Conservation (phyloP, 768 basidiomycete species). For the Jaapia argillacea region DNA sequence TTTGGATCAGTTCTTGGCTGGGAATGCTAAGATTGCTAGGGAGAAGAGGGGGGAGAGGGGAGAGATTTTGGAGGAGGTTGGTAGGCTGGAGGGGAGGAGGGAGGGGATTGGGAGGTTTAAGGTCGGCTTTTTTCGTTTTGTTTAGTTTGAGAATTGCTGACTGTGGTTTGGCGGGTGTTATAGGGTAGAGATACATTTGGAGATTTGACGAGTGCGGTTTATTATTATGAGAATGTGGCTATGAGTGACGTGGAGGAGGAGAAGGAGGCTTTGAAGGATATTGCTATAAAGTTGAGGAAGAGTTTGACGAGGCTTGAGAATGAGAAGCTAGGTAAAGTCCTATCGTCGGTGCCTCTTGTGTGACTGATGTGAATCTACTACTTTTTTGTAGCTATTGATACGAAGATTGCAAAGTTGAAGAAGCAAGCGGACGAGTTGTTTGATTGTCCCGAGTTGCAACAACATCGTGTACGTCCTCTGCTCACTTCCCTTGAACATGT, state of each 20-base stretch:
- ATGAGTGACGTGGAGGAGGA: slow-evolving; percentile 33
- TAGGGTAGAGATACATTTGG: slow-evolving; percentile 57
- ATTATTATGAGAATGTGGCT: slow-evolving; percentile 67
- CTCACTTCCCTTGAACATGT: background rate
- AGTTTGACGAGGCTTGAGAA: slow-evolving; percentile 42
- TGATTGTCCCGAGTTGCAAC: slow-evolving; percentile 56
- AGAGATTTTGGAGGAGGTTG: slow-evolving; percentile 37
- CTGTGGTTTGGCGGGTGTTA: background rate
- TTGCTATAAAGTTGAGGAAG: slow-evolving; percentile 42
- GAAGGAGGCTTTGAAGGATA: slow-evolving; percentile 33
- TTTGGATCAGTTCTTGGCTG: slow-evolving; percentile 61
- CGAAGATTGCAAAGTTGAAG: slow-evolving; percentile 34
- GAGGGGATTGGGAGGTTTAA: slow-evolving; percentile 40
- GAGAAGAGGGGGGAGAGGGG: slow-evolving; percentile 23
- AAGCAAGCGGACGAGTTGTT: slow-evolving; percentile 35
- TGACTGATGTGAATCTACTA: background rate
- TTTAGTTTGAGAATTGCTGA: background rate
- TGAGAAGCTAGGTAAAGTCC: slow-evolving; percentile 43
- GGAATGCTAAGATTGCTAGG: slow-evolving; percentile 37
- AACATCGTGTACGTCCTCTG: slow-evolving; percentile 35
- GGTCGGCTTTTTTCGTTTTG: slow-evolving; percentile 28
- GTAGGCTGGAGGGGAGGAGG: slow-evolving; percentile 33
- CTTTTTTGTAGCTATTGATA: slow-evolving; percentile 38
- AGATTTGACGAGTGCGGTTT: slow-evolving; percentile 47
- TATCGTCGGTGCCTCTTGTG: no score